Evolutionary conservation across 2,329 filamentous ascomycete species (phyloP), one percentile per base, ranked within the genome.

Genomic region (Fusarium cyanostomum): DNA sequence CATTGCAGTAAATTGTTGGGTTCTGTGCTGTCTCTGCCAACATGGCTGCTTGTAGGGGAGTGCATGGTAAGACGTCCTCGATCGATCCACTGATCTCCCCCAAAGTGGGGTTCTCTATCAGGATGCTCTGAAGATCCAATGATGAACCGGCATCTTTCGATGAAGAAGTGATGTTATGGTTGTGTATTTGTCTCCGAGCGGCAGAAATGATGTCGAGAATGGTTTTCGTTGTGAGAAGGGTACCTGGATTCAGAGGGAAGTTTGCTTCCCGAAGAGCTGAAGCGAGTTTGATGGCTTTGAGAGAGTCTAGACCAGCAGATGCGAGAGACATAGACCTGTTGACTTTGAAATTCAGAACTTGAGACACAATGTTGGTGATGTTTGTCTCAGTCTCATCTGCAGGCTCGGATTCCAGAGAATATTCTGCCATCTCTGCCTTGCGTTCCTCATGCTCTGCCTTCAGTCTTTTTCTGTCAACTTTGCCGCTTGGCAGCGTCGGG

Each of bases 401-500:
- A 28, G 70, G 64, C 15, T 67, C 42, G 12, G 56, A 56, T 9
- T 66, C 38, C 1, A 33, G 16, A 24, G 21, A 6, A 6, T 58
- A 37, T 12, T 52, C 48, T n/a, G 38, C 37, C 8, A 59, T 44
- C 6, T 45, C 30, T 41, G 53, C 34, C 34, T 68, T 72, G 37
- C 42, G 50, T 27, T 58, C 41, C 24, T 70, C 56, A 35, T 75
- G 91, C 8, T 85, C 78, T 1, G 78, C 72, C 65, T 87, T 81
- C 8, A 97, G 77, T 11, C 74, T 76, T 67, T 87, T 89, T 48
- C 87, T 87, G 70, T 97, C 90, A 12, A 94, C 83, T 71, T 97
- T 97, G 1, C 94, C 94, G 1, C 92, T 96, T 3, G 92, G 82
- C 16, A 97, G 79, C 49, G 89, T 87, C 1, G 92, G 92, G 53